Conservation (phyloP, 2,329 filamentous ascomycete genomes). For the Pestalotiopsis sp. region DNA sequence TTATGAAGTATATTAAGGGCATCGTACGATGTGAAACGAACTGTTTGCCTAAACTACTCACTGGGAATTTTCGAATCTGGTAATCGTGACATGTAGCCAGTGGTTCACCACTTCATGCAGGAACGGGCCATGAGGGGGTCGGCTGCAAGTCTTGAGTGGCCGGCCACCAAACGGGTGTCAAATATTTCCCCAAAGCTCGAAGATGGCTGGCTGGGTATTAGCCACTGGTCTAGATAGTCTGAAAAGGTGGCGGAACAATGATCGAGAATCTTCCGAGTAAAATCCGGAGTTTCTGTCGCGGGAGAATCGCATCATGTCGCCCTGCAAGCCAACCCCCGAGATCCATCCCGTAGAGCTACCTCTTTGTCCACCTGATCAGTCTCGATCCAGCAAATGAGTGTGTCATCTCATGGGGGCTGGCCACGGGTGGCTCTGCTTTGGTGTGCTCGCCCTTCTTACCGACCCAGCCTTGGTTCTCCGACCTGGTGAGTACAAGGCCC, state of each 20-base stretch:
- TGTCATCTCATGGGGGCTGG: background rate
- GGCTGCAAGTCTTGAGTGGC: background rate
- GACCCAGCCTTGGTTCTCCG: background rate
- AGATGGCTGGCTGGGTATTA: conserved; percentile 7
- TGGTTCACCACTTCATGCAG: conserved; percentile 5
- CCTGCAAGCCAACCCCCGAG: background rate
- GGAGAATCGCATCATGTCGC: background rate
- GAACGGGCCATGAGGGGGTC: background rate
- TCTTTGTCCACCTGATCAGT: background rate
- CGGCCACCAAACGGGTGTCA: background rate
- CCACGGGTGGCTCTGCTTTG: background rate
- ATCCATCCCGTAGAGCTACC: background rate
- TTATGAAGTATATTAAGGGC: background rate
- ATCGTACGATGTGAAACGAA: conserved; percentile 1
- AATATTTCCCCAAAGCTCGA: background rate
- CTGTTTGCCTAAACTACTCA: background rate
- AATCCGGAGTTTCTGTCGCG: background rate
- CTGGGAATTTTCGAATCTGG: background rate
- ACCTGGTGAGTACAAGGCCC: background rate
- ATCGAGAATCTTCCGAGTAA: background rate
- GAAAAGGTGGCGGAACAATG: background rate
- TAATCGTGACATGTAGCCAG: background rate
- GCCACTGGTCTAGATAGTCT: background rate
- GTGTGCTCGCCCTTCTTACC: background rate
- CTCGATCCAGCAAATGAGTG: background rate